These are phyloP conservation scores for Stipa capillata DNA, from an alignment of 176 grass and related monocot species.

Conservation along the genomic window DNA sequence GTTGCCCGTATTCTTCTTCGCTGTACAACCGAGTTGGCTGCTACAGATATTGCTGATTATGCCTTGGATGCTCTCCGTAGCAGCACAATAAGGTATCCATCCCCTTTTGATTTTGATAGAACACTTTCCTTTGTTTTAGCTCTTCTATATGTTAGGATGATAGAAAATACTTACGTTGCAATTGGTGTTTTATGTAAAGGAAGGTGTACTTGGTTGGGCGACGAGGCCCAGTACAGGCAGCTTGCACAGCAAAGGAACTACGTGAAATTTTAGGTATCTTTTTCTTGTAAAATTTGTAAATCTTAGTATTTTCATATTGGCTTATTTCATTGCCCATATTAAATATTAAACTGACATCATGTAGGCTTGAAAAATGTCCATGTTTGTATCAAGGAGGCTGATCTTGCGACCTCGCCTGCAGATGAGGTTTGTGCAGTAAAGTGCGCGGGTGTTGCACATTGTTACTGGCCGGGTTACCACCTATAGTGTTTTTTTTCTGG, in stretches of 20 bases:
- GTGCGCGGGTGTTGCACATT: not conserved
- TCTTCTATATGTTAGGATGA: slow-evolving; percentile 8
- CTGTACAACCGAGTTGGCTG: slow-evolving; percentile 58
- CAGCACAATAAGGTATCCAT: slow-evolving; percentile 67
- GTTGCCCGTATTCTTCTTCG: slow-evolving; percentile 79
- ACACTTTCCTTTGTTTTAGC: not conserved
- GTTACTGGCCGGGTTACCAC: not conserved
- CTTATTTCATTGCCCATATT: not conserved
- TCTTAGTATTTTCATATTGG: not conserved
- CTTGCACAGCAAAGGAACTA: slow-evolving; percentile 88
- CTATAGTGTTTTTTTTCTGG: not conserved
- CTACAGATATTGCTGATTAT: slow-evolving; percentile 85
- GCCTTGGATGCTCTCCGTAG: slow-evolving; percentile 57
- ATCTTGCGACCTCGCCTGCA: slow-evolving; percentile 39
- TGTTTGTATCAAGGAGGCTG: slow-evolving; percentile 53
- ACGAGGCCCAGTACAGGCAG: slow-evolving; percentile 77
- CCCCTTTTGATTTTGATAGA: not conserved
- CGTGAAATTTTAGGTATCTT: slow-evolving; percentile 80
- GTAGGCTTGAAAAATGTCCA: slow-evolving; percentile 68
- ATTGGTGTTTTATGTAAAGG: slow-evolving; percentile 35
- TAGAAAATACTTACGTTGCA: slow-evolving; percentile 6
- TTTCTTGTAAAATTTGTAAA: slow-evolving; percentile 6
- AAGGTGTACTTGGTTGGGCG: slow-evolving; percentile 89
- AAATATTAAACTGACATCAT: not conserved
- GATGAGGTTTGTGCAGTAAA: slow-evolving; percentile 53